Percentiles rank a stretch among this genome's conserved stretches.
Evolutionary conservation across 140 eudicot genomes (phyloP).

Genomic region (Stevia rebaudiana): DNA sequence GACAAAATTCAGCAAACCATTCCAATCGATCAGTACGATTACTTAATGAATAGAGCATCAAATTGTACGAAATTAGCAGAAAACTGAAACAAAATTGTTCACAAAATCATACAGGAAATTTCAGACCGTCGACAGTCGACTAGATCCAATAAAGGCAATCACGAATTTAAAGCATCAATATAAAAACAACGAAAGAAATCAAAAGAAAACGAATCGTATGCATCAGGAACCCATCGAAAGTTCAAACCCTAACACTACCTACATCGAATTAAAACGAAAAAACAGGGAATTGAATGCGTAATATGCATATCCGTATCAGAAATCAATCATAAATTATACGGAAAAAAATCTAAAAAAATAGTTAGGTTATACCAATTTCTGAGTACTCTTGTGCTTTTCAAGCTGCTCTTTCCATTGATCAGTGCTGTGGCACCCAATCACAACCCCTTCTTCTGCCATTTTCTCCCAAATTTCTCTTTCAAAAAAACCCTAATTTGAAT

Average conservation of each 20-base stretch:
- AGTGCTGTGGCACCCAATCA: constrained; percentile 21
- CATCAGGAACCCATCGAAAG: not conserved
- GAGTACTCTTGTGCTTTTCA: constrained; percentile 25
- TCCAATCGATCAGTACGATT: not conserved
- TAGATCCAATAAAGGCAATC: too few species aligned
- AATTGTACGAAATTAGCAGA: not conserved
- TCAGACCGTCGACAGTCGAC: not conserved
- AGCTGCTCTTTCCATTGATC: constrained; percentile 26
- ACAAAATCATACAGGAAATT: not conserved
- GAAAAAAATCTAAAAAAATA: not conserved
- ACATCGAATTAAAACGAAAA: not conserved
- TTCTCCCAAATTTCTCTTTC: not conserved
- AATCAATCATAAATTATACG: not conserved
- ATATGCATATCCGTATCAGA: not conserved
- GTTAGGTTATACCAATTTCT: constrained; percentile 43
- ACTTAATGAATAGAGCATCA: not conserved
- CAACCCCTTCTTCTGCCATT: constrained; percentile 29
- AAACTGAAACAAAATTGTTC: not conserved
- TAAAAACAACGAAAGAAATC: not conserved
- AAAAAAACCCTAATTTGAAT: constrained; percentile 10
- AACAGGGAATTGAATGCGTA: not conserved
- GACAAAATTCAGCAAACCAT: not conserved
- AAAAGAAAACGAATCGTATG: not conserved
- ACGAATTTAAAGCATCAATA: not conserved
- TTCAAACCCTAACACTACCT: too few species aligned